Base-by-base conservation (phyloP, 345 rosid genomes). In the Kandelia obovata region DNA sequence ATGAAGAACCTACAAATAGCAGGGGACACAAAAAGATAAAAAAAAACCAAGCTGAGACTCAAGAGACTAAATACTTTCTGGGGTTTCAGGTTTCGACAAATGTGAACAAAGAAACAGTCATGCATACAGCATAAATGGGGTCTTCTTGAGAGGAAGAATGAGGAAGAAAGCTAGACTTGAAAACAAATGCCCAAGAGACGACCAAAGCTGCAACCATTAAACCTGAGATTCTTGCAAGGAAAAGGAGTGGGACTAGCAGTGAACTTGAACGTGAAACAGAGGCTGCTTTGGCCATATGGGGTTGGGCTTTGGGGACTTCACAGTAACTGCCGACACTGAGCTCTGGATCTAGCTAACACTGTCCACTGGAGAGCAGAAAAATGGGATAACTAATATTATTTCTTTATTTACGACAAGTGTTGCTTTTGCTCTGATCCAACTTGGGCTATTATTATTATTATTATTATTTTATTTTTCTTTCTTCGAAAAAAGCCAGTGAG, bases 201-300 rank as follows among this genome's bases (percentile, higher is more conserved):
- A 91, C 92, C 21, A 84, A 58, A 64, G 70, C 78, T 63, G 95
- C 87, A 61, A 89, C 83, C 53, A 74, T 8, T 62, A 89, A 66
- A 58, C 85, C 90, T 10, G 85, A 86, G 72, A 88, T 66, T 78
- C 98, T 84, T 25, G 96, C 96, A 71, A 83, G 74, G 66, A 89
- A 66, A 66, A 91, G 82, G 35, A 85, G 84, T 21, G 86, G 83
- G 27, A 70, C 10, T 25, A 57, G 58, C 1, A 55, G 27, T 11
- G 85, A 73, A 26, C 84, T n/a, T 69, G 82, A 31, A 11, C 34
- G 28, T 21, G 73, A 27, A 13, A 78, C 74, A 82, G 73, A 77
- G 62, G 72, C 57, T 23, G 23, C 28, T 55, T 23, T 55, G 58
- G 58, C 28, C 58, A 55, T 43, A 15, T 43, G 17, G 49, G 49